Base-by-base conservation (phyloP, 805 yeast genomes). In the Jamesozyma piceae region DNA sequence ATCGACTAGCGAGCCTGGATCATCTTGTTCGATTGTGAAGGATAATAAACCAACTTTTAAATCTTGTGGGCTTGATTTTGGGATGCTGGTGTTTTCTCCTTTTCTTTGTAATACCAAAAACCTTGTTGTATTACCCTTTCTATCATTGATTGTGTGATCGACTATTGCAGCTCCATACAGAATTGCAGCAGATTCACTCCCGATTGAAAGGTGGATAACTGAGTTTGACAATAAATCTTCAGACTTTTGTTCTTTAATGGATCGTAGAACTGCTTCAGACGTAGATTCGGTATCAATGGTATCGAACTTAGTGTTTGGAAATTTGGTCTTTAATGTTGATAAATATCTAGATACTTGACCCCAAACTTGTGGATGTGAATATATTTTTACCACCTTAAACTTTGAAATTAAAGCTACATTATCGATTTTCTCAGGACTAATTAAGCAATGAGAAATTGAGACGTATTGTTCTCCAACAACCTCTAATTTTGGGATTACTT, bases 281-380 rank as follows among this genome's bases (percentile, higher is more conserved):
- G 97, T 90, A 0, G 96, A 86, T 2, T 73, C 69, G 2, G 80
- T 71, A 60, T 88, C 95, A 15, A 82, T 68, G 46, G 64, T 71
- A 40, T 71, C 72, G 28, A 74, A 66, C 19, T 60, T 52, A 3
- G 49, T 47, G 3, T 41, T 34, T 14, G 65, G 62, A 31, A 66
- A 60, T 37, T 54, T 56, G 13, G 57, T 43, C 33, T 55, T 45
- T 56, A 67, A 47, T 48, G 45, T 40, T 13, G 66, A 56, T 34
- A 83, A 57, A 66, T 84, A 92, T 19, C 66, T 59, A 2, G 72
- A 66, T 39, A 85, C 80, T 59, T 90, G 98, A 9, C 96, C 94
- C 98, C 98, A 90, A 0, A 89, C 98, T 61, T 90, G 98, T 2
- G 98, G 97, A 63, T 90, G 98, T 3, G 96, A 84, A 64, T 84